A percentile compares a stretch with the other conserved stretches of the same genome.
These are phyloP conservation scores for Thymus mandschuricus DNA, from an alignment of 257 asterid genomes.

Conservation along the genomic window DNA sequence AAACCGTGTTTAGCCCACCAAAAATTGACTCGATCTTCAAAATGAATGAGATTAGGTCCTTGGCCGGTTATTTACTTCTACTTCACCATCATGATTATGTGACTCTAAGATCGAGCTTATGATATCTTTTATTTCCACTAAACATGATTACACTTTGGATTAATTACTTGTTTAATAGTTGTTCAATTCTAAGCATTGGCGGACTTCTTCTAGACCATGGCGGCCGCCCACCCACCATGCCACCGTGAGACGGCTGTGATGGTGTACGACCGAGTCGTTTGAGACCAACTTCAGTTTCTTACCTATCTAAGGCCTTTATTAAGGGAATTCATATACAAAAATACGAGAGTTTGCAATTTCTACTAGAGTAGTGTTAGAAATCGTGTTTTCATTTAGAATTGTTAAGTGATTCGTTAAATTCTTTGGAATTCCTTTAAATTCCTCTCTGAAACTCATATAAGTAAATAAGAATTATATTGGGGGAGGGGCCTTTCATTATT, in stretches of 20 bases:
- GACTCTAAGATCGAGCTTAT: background rate
- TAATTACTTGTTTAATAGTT: constrained; percentile 4
- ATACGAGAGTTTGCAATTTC: background rate
- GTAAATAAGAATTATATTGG: too few species aligned
- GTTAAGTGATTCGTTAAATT: background rate
- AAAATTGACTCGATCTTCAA: background rate
- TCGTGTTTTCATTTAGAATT: too few species aligned
- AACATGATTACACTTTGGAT: constrained; percentile 28
- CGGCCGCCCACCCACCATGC: constrained; percentile 25
- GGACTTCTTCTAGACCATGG: constrained; percentile 14
- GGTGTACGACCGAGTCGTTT: background rate
- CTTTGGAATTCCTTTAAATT: too few species aligned
- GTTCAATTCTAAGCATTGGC: too few species aligned
- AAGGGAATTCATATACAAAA: background rate
- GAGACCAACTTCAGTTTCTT: background rate
- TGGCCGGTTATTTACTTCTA: background rate
- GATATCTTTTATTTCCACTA: background rate
- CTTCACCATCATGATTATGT: background rate
- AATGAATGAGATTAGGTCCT: background rate
- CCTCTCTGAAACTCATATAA: too few species aligned
- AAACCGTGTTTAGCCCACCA: too few species aligned
- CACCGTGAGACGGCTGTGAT: constrained; percentile 5
- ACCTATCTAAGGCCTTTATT: background rate
- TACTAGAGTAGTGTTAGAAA: background rate
- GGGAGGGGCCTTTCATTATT: too few species aligned